phyloP scores from a whole-genome alignment of 768 basidiomycete genomes.

The Lactarius akahatsu region DNA sequence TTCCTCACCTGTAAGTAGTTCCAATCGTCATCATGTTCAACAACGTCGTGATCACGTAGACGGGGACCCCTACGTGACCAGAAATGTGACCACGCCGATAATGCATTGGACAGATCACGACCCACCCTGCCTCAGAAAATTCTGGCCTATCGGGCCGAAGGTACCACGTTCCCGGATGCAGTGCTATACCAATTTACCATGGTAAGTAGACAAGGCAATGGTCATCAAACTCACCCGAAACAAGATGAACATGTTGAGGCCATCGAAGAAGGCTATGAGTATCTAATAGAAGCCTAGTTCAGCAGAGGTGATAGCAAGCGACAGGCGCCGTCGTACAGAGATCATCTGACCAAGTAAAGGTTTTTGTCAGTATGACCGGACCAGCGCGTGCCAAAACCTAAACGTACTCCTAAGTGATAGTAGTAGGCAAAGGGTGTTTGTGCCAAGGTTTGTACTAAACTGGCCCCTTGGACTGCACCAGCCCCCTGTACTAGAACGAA shows the following conservation, averaged over 20 bases:
- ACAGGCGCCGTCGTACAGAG: conserved; percentile 8
- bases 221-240: conserved; percentile 2
- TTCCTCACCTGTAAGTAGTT: conserved; percentile 18
- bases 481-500: not conserved
- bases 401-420: conserved; percentile 24
- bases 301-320: not conserved
- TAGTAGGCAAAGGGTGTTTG: not conserved
- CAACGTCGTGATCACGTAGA: conserved; percentile 25
- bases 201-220: not conserved
- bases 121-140: conserved; percentile 27
- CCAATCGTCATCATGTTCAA: conserved; percentile 25
- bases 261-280: conserved; percentile 13
- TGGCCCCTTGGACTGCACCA: not conserved
- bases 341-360: conserved; percentile 4
- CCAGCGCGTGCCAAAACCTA: not conserved
- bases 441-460: too few species aligned
- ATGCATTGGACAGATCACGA: not conserved
- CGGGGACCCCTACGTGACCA: conserved; percentile 18
- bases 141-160: conserved; percentile 17
- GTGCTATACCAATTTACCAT: conserved; percentile 1
- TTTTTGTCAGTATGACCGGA: not conserved
- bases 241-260: conserved; percentile 18
- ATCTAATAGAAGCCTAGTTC: not conserved
- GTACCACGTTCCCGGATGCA: conserved; percentile 19
- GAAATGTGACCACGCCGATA: not conserved